Evolutionary conservation across 495 filamentous ascomycete genomes (phyloP), one percentile per base, ranked within the genome.

Genomic region (Penicillium cosmopolitanum): DNA sequence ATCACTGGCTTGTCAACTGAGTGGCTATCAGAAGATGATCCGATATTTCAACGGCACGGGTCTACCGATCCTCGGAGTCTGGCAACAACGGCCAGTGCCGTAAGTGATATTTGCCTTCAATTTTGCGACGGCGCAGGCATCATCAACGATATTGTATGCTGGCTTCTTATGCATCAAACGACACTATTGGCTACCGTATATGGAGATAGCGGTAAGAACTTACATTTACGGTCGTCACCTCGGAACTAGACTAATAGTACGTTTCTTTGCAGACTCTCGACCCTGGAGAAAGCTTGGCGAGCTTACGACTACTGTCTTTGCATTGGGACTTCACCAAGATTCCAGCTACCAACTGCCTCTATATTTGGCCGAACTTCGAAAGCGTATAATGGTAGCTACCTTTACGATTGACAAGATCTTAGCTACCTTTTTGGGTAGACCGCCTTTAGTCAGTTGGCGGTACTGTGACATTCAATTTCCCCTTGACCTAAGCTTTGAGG

Each of bases 251-350:
- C 16, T 57, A 36, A 62, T 43, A 19, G 3, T 0, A n/a, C 21
- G 3, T 28, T 13, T 21, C 13, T 18, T 1, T 23, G n/a, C 42
- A 72, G 71, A 72, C 43, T 62, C 65, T 16, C 58, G 69, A 38
- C 61, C 69, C 1, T 74, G 69, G 67, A 56, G 63, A 50, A 68
- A 58, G 18, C 50, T 69, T 5, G 70, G 72, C 5, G 70, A 74
- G 0, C 16, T 74, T n/a, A 52, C 66, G 0, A 64, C 67, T 0
- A 38, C 64, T 5, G 52, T 81, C n/a, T 78, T 80, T 16, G 79
- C 82, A 13, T 66, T 84, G 3, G 82, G 84, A 21, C 74, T 85
- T 10, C 84, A 86, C 60, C 78, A 80, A 61, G 72, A 77, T 40
- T 72, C 68, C 15, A 64, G 63, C 16, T 13, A 57, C 11, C 19